Evolutionary conservation across 1,284 basidiomycete species (phyloP), one percentile per base, ranked within the genome.

Genomic region (Leccinum subrobustum): DNA sequence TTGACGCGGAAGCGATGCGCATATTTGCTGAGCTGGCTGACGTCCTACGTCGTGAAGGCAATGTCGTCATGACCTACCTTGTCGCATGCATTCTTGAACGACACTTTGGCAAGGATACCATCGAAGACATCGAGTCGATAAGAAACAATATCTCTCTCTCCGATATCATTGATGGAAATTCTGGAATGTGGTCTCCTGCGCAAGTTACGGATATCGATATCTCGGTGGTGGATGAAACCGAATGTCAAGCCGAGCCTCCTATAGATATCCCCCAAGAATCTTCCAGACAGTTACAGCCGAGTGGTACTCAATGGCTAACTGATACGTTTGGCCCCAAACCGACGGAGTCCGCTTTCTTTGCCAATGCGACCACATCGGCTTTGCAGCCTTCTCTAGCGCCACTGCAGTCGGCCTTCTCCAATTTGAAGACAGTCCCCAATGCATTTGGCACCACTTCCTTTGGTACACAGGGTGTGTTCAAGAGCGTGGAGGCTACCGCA

Each of bases 81-180:
- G 83, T 91, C 20, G 89, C 88, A 0, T 92, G 90, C 69, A 83
- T 92, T 57, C 75, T 92, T 56, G 89, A 91, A 71, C 73, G 83
- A 25, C 75, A 87, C 23, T 91, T 91, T 70, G 89, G 89, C 61
- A 80, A 83, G 73, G 89, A 88, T 63, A 85, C 83, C 12, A 85
- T 91, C 61, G 87, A 90, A 6, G 81, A 87, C 58, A 90, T 96
- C 61, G 92, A 94, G 63, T 78, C 76, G 16, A 89, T 96, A 67
- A 80, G 87, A 35, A 85, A 83, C 0, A 78, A 79, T 4, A 74
- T 88, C 39, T 78, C 79, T 5, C 83, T 89, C 57, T 80, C 83
- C 1, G 86, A 93, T 59, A 83, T 96, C 60, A 92, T 96, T 61
- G 92, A 96, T 68, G 93, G 93, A 1, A 75, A 79, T n/a, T 79